Conservation (phyloP, 257 asterid species). For the Nicotiana tomentosiformis region DNA sequence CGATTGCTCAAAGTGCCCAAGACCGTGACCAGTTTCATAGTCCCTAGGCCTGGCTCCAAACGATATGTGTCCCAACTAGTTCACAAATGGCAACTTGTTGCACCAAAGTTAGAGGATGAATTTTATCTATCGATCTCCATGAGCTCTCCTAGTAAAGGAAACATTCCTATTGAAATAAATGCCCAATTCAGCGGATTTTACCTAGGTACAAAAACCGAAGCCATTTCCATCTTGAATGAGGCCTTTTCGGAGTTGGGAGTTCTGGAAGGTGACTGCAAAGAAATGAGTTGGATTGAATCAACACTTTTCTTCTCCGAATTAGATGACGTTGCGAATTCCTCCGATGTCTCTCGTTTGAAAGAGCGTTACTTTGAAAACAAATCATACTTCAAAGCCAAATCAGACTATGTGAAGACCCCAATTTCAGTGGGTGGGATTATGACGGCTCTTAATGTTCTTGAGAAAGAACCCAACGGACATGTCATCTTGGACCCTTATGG, state of each 20-base stretch:
- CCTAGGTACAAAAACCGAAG: slow-evolving; percentile 38
- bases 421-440: slow-evolving; percentile 31
- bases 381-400: slow-evolving; percentile 62
- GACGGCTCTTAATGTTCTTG: slow-evolving; percentile 26
- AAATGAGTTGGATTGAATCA: slow-evolving; percentile 75
- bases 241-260: slow-evolving; percentile 41
- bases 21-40: slow-evolving; percentile 35
- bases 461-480: slow-evolving; percentile 54
- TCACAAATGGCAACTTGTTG: slow-evolving; percentile 56
- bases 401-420: slow-evolving; percentile 49
- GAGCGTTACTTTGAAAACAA: slow-evolving; percentile 37
- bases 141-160: slow-evolving; percentile 35
- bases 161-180: slow-evolving; percentile 26
- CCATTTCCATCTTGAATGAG: slow-evolving; percentile 19
- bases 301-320: slow-evolving; percentile 51
- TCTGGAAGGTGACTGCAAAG: slow-evolving; percentile 30
- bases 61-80: slow-evolving; percentile 21
- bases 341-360: slow-evolving; percentile 19
- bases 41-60: slow-evolving; percentile 39
- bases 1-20: slow-evolving; percentile 31
- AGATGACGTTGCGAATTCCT: slow-evolving; percentile 13
- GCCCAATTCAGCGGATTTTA: slow-evolving; percentile 61
- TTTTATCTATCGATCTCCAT: slow-evolving; percentile 48
- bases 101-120: slow-evolving; percentile 37
- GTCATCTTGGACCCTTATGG: slow-evolving; percentile 72